Base-by-base conservation (phyloP, 306 rosid genomes). In the Cucurbita argyrosperma region DNA sequence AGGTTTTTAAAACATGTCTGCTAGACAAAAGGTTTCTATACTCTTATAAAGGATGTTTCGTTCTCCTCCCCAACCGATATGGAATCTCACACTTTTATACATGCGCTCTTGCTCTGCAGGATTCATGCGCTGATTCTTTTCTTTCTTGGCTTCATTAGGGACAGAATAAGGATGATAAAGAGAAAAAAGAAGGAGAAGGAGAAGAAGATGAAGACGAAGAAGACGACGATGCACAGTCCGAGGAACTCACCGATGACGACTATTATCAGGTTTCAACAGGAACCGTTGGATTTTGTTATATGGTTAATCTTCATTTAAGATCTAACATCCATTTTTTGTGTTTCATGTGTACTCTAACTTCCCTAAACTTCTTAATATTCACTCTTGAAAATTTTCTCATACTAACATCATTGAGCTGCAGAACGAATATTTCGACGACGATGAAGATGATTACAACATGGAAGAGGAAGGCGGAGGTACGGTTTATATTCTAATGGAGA, bases 401-500 rank as follows among this genome's bases (percentile, higher is more conserved):
- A 66, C 38, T 66, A 10, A 66, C 55, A 21, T 45, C 38, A 12
- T 10, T 18, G 72, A 21, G 5, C 21, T 58, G 54, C 78, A 75
- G 78, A 75, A 75, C 7, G 72, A 62, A 50, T 2, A 61, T 21
- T 47, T 75, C 18, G 78, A 75, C 9, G 78, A 75, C 4, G 78
- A 75, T 18, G 78, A 75, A 60, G 78, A 75, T 2, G 78, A 75
- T 75, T 75, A 60, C 60, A 75, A 75, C 58, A 63, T 63, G 71
- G 78, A 45, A 35, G 78, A 75, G 2, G 78, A 75, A 4, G 78
- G 78, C 15, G 78, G 45, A 74, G 77, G 77, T 74, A 74, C 56
- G 66, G 30, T 72, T 38, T 38, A 14, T 54, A 60, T 8, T 60
- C 11, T 60, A 60, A 35, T 14, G 21, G 45, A 35, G 21, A 3